These are phyloP conservation scores for Acanthamoeba divionensis DNA, from an alignment of 208 protist genomes.

Conservation along the genomic window DNA sequence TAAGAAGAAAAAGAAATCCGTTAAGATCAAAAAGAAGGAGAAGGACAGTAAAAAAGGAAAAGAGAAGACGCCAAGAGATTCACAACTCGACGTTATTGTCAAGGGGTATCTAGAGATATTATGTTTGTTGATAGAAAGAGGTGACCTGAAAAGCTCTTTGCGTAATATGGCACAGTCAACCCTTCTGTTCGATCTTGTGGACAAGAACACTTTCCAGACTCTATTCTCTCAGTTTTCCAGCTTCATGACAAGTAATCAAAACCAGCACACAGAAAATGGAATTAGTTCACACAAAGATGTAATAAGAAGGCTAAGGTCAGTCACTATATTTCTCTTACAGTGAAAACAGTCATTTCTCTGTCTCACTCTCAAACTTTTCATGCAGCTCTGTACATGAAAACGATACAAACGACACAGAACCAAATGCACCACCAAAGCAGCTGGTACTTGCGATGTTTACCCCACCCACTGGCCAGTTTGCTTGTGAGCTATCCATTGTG, in stretches of 20 bases:
- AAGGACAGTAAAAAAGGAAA: background rate
- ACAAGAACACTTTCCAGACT: background rate
- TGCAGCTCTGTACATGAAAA: background rate
- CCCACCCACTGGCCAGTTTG: background rate
- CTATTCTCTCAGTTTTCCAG: slow-evolving; percentile 5
- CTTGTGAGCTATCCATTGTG: background rate
- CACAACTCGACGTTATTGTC: background rate
- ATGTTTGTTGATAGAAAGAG: slow-evolving; percentile 39
- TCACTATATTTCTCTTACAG: background rate
- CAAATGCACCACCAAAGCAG: background rate
- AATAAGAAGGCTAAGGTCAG: background rate
- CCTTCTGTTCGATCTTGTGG: slow-evolving; percentile 6
- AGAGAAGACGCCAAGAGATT: background rate
- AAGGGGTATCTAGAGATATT: slow-evolving; percentile 38
- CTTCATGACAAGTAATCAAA: background rate
- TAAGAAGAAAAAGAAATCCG: background rate
- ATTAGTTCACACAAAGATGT: background rate
- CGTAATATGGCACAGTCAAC: background rate
- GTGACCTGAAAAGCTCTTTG: background rate
- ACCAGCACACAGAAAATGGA: background rate
- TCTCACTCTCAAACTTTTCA: background rate
- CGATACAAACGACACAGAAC: background rate
- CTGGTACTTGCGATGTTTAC: slow-evolving; percentile 9
- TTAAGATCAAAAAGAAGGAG: background rate
- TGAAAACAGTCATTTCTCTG: background rate